Conservation (phyloP, 2,329 filamentous ascomycete species). For the Macrophomina pseudophaseolina region DNA sequence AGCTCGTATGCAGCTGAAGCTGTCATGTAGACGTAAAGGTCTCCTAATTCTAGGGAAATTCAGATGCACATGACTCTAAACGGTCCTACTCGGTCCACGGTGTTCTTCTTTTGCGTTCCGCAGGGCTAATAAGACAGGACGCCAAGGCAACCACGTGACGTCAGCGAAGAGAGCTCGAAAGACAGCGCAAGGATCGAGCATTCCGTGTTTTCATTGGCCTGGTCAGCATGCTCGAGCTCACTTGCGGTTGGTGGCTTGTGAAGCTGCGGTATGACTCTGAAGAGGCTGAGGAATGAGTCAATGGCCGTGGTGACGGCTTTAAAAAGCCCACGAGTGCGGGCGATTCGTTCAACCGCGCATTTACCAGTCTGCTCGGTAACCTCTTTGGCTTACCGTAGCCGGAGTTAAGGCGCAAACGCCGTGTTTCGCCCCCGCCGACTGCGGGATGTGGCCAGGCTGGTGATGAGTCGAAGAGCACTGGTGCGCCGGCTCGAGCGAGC, state of each 20-base stretch:
- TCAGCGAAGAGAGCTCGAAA: neutral
- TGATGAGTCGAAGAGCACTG: neutral
- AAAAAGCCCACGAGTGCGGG: neutral
- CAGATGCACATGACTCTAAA: no score
- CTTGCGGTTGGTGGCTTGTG: neutral
- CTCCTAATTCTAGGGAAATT: no score
- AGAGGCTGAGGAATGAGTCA: slow-evolving; percentile 4
- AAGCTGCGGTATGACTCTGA: slow-evolving; percentile 15
- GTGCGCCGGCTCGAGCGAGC: neutral
- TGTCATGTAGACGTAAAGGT: no score
- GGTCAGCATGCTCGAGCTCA: neutral
- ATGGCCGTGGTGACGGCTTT: neutral
- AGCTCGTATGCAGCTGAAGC: no score
- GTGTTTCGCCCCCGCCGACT: neutral
- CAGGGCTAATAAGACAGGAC: no score
- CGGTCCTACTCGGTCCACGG: no score
- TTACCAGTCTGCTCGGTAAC: neutral
- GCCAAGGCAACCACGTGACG: neutral
- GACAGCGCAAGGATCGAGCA: neutral
- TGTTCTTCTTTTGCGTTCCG: no score
- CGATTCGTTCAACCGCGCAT: slow-evolving; percentile 1
- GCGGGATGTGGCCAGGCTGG: neutral
- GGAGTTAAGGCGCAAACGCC: slow-evolving; percentile 20
- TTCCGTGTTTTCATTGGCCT: neutral
- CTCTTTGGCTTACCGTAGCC: slow-evolving; percentile 4